Evolutionary conservation across 768 basidiomycete genomes (phyloP).

Genomic region (Pulveroboletus frians): DNA sequence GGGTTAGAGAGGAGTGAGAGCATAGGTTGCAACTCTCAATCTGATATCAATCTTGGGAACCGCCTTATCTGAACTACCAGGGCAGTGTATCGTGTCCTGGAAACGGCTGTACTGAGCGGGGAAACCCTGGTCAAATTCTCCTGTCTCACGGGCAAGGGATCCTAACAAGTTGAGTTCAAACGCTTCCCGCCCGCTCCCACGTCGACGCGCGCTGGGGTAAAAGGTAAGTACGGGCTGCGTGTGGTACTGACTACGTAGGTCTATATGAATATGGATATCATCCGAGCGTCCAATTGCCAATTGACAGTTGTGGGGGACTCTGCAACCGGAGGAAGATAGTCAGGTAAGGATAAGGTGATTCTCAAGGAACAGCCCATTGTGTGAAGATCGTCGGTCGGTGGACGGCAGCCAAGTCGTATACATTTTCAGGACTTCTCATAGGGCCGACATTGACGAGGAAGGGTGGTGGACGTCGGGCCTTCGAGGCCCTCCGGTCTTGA

Average conservation of each 20-base stretch:
- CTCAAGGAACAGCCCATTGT: background rate
- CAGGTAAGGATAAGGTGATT: background rate
- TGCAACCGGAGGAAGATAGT: background rate
- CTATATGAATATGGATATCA: slow-evolving; percentile 12
- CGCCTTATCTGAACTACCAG: background rate
- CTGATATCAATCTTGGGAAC: slow-evolving; percentile 13
- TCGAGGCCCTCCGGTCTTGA: background rate
- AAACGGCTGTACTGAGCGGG: slow-evolving; percentile 1
- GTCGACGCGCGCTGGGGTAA: background rate
- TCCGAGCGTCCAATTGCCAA: background rate
- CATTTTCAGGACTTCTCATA: background rate
- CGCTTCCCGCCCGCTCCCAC: slow-evolving; percentile 6
- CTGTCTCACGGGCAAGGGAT: background rate
- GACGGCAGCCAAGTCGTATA: background rate
- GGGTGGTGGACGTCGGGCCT: background rate
- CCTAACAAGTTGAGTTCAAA: slow-evolving; percentile 14
- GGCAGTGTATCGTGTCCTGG: slow-evolving; percentile 16
- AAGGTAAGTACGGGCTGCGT: background rate
- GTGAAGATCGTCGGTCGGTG: background rate
- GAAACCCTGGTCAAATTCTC: slow-evolving; percentile 1
- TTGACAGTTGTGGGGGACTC: background rate
- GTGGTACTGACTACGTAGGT: background rate
- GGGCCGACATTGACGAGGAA: background rate
- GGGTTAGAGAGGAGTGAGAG: slow-evolving; percentile 10
- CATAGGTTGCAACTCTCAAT: slow-evolving; percentile 7